phyloP scores from a whole-genome alignment of 139 green algal genomes.

The Tetradesmus obliquus region DNA sequence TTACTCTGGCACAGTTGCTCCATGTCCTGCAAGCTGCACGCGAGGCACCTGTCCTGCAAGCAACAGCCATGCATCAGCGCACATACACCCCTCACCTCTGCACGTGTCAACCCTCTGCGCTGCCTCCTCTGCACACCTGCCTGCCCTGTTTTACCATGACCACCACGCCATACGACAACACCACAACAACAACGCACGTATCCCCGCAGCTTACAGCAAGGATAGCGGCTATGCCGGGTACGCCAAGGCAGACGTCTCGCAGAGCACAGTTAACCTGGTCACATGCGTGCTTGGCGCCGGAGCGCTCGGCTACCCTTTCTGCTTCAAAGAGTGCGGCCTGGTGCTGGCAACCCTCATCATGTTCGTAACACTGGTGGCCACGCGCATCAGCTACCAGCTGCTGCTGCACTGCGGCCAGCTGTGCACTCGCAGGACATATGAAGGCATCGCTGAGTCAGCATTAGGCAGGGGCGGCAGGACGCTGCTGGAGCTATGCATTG shows the following conservation, averaged over 20 bases:
- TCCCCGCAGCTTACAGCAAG: background rate
- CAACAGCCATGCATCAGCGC: no score
- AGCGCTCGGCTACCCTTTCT: conserved; percentile 68
- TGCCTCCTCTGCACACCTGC: no score
- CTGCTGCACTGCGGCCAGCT: conserved; percentile 80
- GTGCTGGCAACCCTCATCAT: conserved; percentile 78
- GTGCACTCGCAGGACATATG: conserved; percentile 68
- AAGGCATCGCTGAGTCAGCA: conserved; percentile 60
- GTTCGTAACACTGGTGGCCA: conserved; percentile 70
- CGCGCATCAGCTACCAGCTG: conserved; percentile 78
- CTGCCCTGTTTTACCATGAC: no score
- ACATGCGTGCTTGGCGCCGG: conserved; percentile 78
- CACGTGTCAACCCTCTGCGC: no score
- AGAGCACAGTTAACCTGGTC: conserved; percentile 77
- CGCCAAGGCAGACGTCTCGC: conserved; percentile 29
- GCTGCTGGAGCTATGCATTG: conserved; percentile 62
- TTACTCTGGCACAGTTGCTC: background rate
- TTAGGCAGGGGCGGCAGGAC: conserved; percentile 33
- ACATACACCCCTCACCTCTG: no score
- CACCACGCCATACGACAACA: no score
- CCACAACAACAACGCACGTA: no score
- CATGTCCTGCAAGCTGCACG: background rate
- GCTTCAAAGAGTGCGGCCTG: conserved; percentile 75
- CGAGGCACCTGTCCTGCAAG: no score
- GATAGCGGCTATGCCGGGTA: background rate